Conservation (phyloP, 345 rosid species). For the Cardamine chenopodiifolia region DNA sequence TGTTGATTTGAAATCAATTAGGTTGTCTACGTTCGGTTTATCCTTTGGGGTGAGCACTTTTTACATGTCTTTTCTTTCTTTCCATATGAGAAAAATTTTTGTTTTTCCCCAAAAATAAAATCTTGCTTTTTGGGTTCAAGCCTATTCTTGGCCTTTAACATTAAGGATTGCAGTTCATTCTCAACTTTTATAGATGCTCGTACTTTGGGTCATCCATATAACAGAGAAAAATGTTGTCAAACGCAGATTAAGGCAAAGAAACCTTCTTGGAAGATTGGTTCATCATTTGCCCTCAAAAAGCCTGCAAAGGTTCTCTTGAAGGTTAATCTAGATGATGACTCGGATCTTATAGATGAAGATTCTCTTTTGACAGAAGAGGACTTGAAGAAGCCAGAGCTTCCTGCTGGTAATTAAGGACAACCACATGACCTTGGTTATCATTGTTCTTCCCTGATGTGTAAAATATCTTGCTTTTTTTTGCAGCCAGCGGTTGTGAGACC, state of each 20-base stretch:
- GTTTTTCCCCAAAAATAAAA: neutral
- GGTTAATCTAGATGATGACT: constrained; percentile 66
- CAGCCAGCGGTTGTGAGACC: constrained; percentile 85
- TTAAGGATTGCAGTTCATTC: neutral
- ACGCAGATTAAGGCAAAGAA: constrained; percentile 71
- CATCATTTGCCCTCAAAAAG: constrained; percentile 81
- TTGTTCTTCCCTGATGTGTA: constrained; percentile 1
- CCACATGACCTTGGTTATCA: neutral
- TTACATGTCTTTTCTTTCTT: constrained; percentile 7
- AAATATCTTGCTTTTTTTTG: constrained; percentile 3
- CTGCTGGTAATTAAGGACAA: constrained; percentile 49
- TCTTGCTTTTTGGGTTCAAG: neutral
- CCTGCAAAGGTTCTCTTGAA: constrained; percentile 50
- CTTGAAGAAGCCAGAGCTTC: constrained; percentile 76
- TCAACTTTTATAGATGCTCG: constrained; percentile 11
- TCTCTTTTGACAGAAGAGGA: constrained; percentile 86
- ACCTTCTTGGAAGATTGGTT: constrained; percentile 84
- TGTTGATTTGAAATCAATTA: constrained; percentile 51
- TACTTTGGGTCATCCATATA: neutral
- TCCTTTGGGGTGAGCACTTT: constrained; percentile 59
- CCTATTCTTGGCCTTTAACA: neutral
- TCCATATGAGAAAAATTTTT: constrained; percentile 7
- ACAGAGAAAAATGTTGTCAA: constrained; percentile 12
- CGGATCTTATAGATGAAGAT: constrained; percentile 94
- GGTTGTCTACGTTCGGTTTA: constrained; percentile 31